A percentile compares a stretch with the other conserved stretches of the same genome.
Conservation (phyloP, 1,284 basidiomycete genomes). For the Tilletia walkeri region DNA sequence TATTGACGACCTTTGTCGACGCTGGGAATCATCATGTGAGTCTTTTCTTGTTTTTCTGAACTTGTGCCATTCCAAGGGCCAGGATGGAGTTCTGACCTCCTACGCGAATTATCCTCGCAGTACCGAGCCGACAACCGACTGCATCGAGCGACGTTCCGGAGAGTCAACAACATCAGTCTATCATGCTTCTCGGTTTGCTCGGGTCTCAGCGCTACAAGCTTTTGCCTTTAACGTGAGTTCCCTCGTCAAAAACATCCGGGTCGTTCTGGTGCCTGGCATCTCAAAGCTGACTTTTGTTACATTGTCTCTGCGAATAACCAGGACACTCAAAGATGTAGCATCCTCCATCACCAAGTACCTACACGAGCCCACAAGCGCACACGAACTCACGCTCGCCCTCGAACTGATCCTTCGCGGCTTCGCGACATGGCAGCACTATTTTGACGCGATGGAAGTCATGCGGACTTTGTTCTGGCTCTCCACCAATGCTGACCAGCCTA, state of each 20-base stretch:
- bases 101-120: slow-evolving; percentile 57
- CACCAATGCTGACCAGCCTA: slow-evolving; percentile 66
- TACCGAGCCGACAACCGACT: slow-evolving; percentile 61
- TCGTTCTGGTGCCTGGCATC: no score
- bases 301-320: not conserved
- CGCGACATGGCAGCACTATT: slow-evolving; percentile 87
- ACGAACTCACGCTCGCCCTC: slow-evolving; percentile 72
- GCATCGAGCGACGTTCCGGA: not conserved
- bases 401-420: slow-evolving; percentile 88
- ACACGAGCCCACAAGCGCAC: slow-evolving; percentile 66
- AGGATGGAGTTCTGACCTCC: no score
- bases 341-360: slow-evolving; percentile 76
- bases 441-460: slow-evolving; percentile 85
- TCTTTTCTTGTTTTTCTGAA: slow-evolving; percentile 19
- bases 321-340: slow-evolving; percentile 71
- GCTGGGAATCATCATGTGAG: slow-evolving; percentile 70
- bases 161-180: not conserved
- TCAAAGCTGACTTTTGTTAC: no score
- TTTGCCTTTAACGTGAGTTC: slow-evolving; percentile 59
- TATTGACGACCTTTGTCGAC: slow-evolving; percentile 64
- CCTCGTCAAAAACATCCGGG: no score
- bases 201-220: slow-evolving; percentile 77
- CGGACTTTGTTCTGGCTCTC: slow-evolving; percentile 80
- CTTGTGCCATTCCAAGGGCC: no score
- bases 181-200: slow-evolving; percentile 61